Conservation (phyloP, 2,329 filamentous ascomycete genomes). For the Hymenoscyphus linearis region DNA sequence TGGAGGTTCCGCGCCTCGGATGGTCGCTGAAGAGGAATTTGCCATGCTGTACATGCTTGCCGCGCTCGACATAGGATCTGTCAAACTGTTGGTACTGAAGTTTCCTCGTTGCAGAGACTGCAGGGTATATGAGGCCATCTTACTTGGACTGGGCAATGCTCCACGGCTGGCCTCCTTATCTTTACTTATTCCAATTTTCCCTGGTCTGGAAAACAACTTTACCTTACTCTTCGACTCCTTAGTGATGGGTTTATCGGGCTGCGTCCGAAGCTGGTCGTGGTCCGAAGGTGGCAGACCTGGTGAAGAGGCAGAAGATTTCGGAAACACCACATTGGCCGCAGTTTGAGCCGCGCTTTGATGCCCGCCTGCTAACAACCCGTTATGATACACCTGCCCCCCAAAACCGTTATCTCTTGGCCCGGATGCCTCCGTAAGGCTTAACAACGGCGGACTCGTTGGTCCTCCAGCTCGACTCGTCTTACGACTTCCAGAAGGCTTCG, state of each 20-base stretch:
- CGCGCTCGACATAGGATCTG: conserved; percentile 48
- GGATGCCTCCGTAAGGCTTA: conserved; percentile 62
- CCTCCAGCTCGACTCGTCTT: conserved; percentile 33
- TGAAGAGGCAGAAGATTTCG: conserved; percentile 42
- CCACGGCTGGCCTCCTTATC: conserved; percentile 60
- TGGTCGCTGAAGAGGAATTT: conserved; percentile 74
- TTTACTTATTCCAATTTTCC: conserved; percentile 65
- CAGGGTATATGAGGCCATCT: conserved; percentile 59
- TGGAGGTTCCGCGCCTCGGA: conserved; percentile 56
- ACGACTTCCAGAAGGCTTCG: conserved; percentile 21
- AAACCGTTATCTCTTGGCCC: conserved; percentile 53
- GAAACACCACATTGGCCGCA: conserved; percentile 67
- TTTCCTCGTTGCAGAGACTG: conserved; percentile 61
- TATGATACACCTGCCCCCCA: conserved; percentile 46
- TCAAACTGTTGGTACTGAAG: conserved; percentile 66
- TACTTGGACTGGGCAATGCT: conserved; percentile 66
- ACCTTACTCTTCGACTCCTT: conserved; percentile 68
- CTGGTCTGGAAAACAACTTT: conserved; percentile 74
- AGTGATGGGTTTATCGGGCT: conserved; percentile 53
- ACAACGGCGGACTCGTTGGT: conserved; percentile 55
- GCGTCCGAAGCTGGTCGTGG: conserved; percentile 29
- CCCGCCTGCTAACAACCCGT: conserved; percentile 52
- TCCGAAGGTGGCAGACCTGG: conserved; percentile 32
- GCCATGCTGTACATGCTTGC: conserved; percentile 65
- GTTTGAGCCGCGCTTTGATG: conserved; percentile 62